These are phyloP conservation scores for Gossypium arboreum DNA, from an alignment of 345 rosid species.

Conservation along the genomic window DNA sequence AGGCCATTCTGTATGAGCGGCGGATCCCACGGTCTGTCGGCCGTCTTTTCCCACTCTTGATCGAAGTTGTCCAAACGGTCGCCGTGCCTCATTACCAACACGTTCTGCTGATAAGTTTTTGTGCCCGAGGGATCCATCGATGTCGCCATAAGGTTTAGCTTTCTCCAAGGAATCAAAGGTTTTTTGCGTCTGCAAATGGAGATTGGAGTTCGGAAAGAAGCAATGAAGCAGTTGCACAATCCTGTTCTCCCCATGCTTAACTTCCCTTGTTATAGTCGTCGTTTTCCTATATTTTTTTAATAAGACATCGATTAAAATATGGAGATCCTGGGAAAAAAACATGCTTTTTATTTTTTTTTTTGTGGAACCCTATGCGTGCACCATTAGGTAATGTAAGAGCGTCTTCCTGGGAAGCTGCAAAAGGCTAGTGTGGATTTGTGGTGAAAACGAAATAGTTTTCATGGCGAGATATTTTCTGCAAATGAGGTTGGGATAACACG, in stretches of 20 bases:
- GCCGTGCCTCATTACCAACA: background rate
- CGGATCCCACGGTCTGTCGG: background rate
- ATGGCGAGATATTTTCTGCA: no score
- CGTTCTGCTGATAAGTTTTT: background rate
- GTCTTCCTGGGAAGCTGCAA: no score
- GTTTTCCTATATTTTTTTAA: no score
- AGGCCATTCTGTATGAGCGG: background rate
- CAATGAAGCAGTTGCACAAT: background rate
- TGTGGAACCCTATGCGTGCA: no score
- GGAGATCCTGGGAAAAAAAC: no score
- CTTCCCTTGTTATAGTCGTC: no score
- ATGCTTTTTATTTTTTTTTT: no score
- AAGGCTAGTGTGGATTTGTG: no score
- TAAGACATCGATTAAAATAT: no score
- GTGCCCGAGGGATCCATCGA: background rate
- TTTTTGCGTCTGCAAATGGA: background rate
- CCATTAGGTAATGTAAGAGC: no score
- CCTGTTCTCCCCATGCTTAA: background rate
- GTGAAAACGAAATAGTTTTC: no score
- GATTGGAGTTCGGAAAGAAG: background rate
- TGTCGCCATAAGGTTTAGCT: background rate
- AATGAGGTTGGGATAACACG: no score
- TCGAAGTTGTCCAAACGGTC: constrained; percentile 4
- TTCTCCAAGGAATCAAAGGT: background rate
- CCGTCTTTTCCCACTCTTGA: background rate